Conservation (phyloP, 371 early-diverging fungal genomes). For the Rhizomucor miehei region DNA sequence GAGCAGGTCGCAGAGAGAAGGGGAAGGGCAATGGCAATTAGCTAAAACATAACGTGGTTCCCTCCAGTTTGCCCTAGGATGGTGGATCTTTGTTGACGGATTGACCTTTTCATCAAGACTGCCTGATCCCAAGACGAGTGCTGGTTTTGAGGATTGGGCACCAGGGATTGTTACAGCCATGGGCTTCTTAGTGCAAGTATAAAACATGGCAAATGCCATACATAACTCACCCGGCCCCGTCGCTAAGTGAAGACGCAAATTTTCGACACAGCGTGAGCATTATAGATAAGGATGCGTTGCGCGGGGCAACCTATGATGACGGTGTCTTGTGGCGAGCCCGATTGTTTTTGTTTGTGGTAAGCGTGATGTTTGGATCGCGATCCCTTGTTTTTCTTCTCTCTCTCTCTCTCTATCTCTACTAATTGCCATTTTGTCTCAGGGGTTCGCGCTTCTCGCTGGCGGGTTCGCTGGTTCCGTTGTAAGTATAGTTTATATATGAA, state of each 20-base stretch:
- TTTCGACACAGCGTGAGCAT: slow-evolving; percentile 35
- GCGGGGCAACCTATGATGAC: slow-evolving; percentile 32
- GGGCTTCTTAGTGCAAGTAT: slow-evolving; percentile 66
- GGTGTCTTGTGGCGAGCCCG: slow-evolving; percentile 61
- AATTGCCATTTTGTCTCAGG: slow-evolving; percentile 21
- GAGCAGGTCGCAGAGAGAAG: slow-evolving; percentile 2
- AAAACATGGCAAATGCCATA: not conserved
- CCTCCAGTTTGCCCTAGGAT: slow-evolving; percentile 76
- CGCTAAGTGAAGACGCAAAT: not conserved
- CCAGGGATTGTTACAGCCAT: slow-evolving; percentile 73
- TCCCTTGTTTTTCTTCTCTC: not conserved
- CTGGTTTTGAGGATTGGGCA: slow-evolving; percentile 78
- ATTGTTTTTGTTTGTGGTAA: slow-evolving; percentile 60
- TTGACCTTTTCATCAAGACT: slow-evolving; percentile 29
- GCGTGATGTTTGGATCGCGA: not conserved
- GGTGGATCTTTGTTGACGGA: slow-evolving; percentile 83
- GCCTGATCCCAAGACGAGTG: slow-evolving; percentile 29
- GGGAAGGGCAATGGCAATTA: not conserved
- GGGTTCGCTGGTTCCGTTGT: slow-evolving; percentile 73
- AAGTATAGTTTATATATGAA: slow-evolving; percentile 16
- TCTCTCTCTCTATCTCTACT: no score
- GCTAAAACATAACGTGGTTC: no score
- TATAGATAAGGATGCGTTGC: slow-evolving; percentile 53
- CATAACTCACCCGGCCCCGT: not conserved
- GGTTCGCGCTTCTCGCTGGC: slow-evolving; percentile 72